Base-by-base conservation (phyloP, 257 asterid genomes). In the Euphrasia confusa region DNA sequence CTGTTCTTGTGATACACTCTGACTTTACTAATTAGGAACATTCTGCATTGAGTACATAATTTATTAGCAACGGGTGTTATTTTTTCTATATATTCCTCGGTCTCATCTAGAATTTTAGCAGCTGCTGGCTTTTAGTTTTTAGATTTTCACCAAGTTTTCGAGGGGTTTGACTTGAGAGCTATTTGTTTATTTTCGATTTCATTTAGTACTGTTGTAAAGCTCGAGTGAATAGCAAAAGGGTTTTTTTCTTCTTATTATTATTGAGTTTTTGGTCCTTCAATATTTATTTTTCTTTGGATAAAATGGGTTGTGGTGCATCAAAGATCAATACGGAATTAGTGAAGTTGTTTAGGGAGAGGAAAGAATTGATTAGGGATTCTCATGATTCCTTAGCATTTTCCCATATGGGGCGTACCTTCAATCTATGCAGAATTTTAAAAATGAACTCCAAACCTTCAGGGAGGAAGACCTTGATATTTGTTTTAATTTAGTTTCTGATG, bases 241-340 rank as follows among this genome's bases (percentile, higher is more conserved):
- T 21, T 21, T 21, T 21, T 1, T 21, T 21, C 24, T 21, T 21
- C 24, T 21, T 21, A 21, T 35, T 50, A 21, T 1, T 21, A 21
- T 21, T 21, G 24, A 0, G 24, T 21, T 21, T 7, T 1, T 7
- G 2, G 8, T 10, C 24, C 13, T 53, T 14, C 18, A 13, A 14
- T 1, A 21, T 35, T 7, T 35, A 9, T 6, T 7, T 35, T 35
- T 35, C 3, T 35, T 1, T 7, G 26, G 58, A 12, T 54, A 61
- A 61, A 21, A 61, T 69, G 73, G 73, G 68, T 49, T 61, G 73
- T 69, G 48, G 63, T 28, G 37, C 17, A 26, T 69, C 73, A 52
- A 69, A 45, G 64, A 11, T 5, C 28, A 57, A 61, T 28, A 35
- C 59, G 10, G 60, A 69, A 27, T 11, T 62, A 40, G 61, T 61